A percentile compares a stretch with the other conserved stretches of the same genome.
Evolutionary conservation across 768 basidiomycete genomes (phyloP).

Genomic region (Leccinellum rugosiceps): DNA sequence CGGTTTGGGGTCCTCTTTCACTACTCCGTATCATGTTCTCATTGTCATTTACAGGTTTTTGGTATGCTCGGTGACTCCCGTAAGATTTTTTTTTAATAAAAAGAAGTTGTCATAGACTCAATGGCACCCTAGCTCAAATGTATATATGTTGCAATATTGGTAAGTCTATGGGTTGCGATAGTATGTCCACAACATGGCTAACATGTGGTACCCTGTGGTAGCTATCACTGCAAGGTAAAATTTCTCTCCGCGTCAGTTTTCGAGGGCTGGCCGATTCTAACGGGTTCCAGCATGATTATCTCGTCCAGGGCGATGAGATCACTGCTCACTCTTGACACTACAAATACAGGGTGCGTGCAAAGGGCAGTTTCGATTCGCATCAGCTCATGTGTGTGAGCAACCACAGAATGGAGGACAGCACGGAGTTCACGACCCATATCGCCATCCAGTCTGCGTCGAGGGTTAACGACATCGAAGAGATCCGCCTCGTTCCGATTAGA

Average conservation of each 20-base stretch:
- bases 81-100: background rate
- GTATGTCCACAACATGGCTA: background rate
- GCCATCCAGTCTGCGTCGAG: background rate
- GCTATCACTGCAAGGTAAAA: conserved; percentile 11
- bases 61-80: background rate
- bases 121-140: background rate
- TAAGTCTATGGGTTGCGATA: background rate
- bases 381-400: conserved; percentile 8
- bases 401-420: background rate
- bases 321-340: background rate
- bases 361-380: background rate
- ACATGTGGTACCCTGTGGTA: background rate
- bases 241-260: background rate
- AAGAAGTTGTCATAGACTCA: background rate
- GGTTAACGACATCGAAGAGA: background rate
- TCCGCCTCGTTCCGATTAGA: background rate
- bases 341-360: conserved; percentile 1
- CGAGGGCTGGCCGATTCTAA: background rate
- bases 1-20: background rate
- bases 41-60: background rate
- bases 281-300: conserved; percentile 2
- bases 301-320: conserved; percentile 16
- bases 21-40: background rate
- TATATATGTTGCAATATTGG: background rate
- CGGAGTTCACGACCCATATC: conserved; percentile 12